Conservation (phyloP, 352 stramenopile species). For the Pythium rhizo-oryzae region DNA sequence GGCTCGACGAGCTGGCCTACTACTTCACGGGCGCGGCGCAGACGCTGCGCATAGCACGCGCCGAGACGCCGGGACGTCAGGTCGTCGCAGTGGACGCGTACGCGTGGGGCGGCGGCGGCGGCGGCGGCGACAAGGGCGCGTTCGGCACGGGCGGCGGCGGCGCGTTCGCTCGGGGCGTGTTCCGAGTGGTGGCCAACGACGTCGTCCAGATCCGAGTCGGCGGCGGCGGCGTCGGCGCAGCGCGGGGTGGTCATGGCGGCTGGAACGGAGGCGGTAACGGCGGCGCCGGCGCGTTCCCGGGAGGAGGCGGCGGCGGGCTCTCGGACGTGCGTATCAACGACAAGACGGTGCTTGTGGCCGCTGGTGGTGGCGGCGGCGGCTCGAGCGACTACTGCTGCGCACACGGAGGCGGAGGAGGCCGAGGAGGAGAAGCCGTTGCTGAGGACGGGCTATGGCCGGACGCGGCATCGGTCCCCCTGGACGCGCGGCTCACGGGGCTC, state of each 20-base stretch:
- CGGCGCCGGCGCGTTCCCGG: slow-evolving; percentile 51
- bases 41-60: slow-evolving; percentile 34
- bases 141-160: slow-evolving; percentile 68
- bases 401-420: slow-evolving; percentile 50
- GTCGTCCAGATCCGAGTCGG: slow-evolving; percentile 62
- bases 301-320: slow-evolving; percentile 66
- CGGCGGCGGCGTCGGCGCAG: slow-evolving; percentile 42
- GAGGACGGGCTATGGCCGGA: slow-evolving; percentile 47
- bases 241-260: slow-evolving; percentile 38
- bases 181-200: slow-evolving; percentile 50
- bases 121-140: slow-evolving; percentile 41
- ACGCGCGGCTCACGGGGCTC: slow-evolving; percentile 34
- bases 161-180: slow-evolving; percentile 62
- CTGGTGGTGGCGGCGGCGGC: slow-evolving; percentile 70
- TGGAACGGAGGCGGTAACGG: slow-evolving; percentile 74
- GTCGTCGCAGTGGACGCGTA: slow-evolving; percentile 73
- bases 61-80: slow-evolving; percentile 31
- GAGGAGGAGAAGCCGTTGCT: slow-evolving; percentile 42
- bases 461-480: slow-evolving; percentile 41
- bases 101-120: slow-evolving; percentile 77
- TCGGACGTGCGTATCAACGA: slow-evolving; percentile 53
- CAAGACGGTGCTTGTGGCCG: slow-evolving; percentile 61
- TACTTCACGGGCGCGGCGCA: slow-evolving; percentile 45
- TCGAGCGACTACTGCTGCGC: slow-evolving; percentile 80
- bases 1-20: slow-evolving; percentile 42